These are phyloP conservation scores for Yamadazyma tumulicola DNA, from an alignment of 805 yeast species.

Conservation along the genomic window DNA sequence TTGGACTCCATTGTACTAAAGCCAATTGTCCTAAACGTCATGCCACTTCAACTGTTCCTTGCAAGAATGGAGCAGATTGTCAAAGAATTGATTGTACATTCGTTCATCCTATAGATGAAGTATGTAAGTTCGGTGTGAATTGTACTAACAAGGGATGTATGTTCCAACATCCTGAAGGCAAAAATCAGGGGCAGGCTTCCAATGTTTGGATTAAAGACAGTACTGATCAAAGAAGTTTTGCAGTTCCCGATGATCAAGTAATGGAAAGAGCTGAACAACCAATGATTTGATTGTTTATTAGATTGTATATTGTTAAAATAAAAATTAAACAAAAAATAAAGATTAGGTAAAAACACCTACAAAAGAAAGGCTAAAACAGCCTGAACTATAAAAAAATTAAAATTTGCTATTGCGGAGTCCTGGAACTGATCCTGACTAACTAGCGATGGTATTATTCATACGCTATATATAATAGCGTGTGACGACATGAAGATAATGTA, in stretches of 20 bases:
- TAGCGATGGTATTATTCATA: no score
- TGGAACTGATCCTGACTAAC: neutral
- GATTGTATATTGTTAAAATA: slow-evolving; percentile 10
- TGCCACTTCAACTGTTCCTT: slow-evolving; percentile 66
- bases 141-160: slow-evolving; percentile 73
- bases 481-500: no score
- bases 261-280: slow-evolving; percentile 55
- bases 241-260: slow-evolving; percentile 70
- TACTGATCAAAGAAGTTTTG: slow-evolving; percentile 57
- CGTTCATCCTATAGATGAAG: slow-evolving; percentile 75
- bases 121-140: slow-evolving; percentile 73
- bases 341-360: slow-evolving; percentile 10
- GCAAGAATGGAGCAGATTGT: slow-evolving; percentile 82
- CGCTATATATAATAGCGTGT: no score
- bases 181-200: slow-evolving; percentile 32
- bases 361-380: slow-evolving; percentile 10
- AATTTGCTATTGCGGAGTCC: no score
- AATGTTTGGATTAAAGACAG: slow-evolving; percentile 35
- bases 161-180: slow-evolving; percentile 80
- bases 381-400: slow-evolving; percentile 5
- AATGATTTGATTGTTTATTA: slow-evolving; percentile 1
- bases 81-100: slow-evolving; percentile 77
- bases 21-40: slow-evolving; percentile 80
- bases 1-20: slow-evolving; percentile 72
- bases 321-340: slow-evolving; percentile 13